Conservation (phyloP, 2,329 filamentous ascomycete genomes). For the Pseudocercospora fuligena region DNA sequence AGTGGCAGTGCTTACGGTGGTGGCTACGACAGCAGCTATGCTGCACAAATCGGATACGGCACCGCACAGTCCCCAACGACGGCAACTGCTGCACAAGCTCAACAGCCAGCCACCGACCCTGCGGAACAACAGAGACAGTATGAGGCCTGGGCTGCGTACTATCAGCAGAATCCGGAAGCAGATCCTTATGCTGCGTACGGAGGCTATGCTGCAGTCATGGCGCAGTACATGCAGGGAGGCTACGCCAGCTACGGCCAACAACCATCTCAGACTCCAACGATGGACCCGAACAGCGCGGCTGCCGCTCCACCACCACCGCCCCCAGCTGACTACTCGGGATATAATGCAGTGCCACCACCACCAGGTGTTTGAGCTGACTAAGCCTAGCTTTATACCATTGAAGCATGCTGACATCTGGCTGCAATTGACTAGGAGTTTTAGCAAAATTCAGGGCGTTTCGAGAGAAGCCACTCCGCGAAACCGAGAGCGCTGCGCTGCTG, state of each 20-base stretch:
- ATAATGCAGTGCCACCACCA: constrained; percentile 17
- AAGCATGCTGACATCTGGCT: background rate
- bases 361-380: constrained; percentile 1
- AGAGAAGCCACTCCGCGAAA: background rate
- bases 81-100: constrained; percentile 42
- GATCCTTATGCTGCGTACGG: constrained; percentile 93
- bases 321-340: constrained; percentile 17
- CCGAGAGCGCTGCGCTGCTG: background rate
- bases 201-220: constrained; percentile 58
- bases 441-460: background rate
- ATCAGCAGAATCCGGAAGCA: constrained; percentile 78
- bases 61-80: constrained; percentile 40
- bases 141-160: constrained; percentile 76
- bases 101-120: constrained; percentile 32
- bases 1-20: constrained; percentile 44
- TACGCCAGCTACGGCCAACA: constrained; percentile 21
- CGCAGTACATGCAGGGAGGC: constrained; percentile 28
- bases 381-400: background rate
- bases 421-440: background rate
- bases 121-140: constrained; percentile 32
- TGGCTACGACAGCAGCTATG: constrained; percentile 22
- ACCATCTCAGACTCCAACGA: constrained; percentile 9
- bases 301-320: constrained; percentile 24
- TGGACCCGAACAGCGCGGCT: constrained; percentile 13
- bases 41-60: constrained; percentile 26